A percentile compares a stretch with the other conserved stretches of the same genome.
Evolutionary conservation across 345 rosid genomes (phyloP).

Genomic region (Eucalyptus cloeziana): DNA sequence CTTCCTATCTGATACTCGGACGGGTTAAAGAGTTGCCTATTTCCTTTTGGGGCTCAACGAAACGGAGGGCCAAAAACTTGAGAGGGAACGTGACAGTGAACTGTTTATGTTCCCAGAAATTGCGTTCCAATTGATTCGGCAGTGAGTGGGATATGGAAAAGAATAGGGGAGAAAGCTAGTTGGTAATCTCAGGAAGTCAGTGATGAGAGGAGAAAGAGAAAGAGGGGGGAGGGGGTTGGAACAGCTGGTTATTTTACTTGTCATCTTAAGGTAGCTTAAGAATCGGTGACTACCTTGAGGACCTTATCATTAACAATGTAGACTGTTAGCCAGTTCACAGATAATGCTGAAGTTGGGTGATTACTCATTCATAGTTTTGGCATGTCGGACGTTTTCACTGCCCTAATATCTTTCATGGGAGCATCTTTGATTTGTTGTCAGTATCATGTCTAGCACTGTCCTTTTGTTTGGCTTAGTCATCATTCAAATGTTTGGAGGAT

Average conservation of each 20-base stretch:
- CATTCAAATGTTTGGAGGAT: background rate
- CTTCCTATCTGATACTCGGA: background rate
- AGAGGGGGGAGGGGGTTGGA: fast-evolving
- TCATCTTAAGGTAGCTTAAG: background rate
- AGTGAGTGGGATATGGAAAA: background rate
- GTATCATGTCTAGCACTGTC: background rate
- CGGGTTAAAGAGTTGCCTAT: background rate
- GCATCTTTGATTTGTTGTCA: background rate
- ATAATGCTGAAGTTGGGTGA: background rate
- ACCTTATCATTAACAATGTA: background rate
- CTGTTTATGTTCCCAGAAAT: background rate
- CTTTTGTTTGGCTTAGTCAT: background rate
- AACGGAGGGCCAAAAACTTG: background rate
- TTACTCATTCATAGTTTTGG: background rate
- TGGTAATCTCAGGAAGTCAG: background rate
- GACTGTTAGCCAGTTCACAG: background rate
- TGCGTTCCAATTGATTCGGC: background rate
- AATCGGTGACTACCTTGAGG: background rate
- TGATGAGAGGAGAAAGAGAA: background rate
- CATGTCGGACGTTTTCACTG: background rate
- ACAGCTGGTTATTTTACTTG: background rate
- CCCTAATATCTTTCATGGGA: background rate
- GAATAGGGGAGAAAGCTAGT: background rate
- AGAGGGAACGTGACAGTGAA: background rate
- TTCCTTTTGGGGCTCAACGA: background rate